Percentiles rank a stretch among this genome's conserved stretches.
Evolutionary conservation across 2,329 filamentous ascomycete species (phyloP).

Genomic region (Gyromitra esculenta): DNA sequence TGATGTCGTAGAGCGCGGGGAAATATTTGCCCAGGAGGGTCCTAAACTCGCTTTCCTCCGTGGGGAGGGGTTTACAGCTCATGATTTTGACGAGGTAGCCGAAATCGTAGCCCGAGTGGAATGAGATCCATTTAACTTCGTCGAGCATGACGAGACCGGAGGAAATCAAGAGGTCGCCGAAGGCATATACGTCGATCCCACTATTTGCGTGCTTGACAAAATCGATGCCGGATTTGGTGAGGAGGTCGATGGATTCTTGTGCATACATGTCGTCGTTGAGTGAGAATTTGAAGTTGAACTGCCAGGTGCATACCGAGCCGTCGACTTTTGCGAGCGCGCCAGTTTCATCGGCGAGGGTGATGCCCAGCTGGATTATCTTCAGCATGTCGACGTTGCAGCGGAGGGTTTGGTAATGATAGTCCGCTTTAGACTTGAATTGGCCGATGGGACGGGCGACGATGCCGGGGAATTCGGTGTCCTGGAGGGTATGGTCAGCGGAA

Average conservation of each 20-base stretch:
- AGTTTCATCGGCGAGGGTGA: conserved; percentile 90
- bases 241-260: conserved; percentile 89
- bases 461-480: conserved; percentile 99
- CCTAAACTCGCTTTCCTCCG: conserved; percentile 90
- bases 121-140: conserved; percentile 94
- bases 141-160: conserved; percentile 89
- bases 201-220: conserved; percentile 84
- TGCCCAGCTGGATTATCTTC: conserved; percentile 95
- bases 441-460: conserved; percentile 96
- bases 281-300: conserved; percentile 98
- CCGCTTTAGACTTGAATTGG: conserved; percentile 90
- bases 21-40: conserved; percentile 91
- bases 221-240: conserved; percentile 91
- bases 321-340: conserved; percentile 72
- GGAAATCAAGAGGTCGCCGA: conserved; percentile 87
- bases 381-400: conserved; percentile 97
- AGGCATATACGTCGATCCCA: conserved; percentile 88
- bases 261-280: conserved; percentile 98
- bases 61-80: conserved; percentile 81
- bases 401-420: conserved; percentile 98
- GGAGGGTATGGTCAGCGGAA: background rate
- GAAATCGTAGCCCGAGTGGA: conserved; percentile 98
- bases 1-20: conserved; percentile 92
- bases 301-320: conserved; percentile 87
- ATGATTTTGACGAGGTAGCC: conserved; percentile 96